Conservation (phyloP, 1,139 yeast species). For the Candida mesenterica region DNA sequence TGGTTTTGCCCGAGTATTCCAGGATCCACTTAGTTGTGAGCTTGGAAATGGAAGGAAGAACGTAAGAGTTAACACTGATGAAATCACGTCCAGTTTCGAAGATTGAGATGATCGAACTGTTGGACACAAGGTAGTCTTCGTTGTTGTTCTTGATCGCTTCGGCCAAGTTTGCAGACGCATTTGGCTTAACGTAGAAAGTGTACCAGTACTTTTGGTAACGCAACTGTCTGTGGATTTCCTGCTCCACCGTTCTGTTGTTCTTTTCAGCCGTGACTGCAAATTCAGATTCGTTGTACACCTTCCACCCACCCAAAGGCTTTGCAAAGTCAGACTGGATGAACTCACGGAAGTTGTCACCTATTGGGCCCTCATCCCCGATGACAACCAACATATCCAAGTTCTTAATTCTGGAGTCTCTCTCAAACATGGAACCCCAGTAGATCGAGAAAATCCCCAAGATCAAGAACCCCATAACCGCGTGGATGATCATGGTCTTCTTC, state of each 20-base stretch:
- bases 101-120: slow-evolving; percentile 22
- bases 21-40: slow-evolving; percentile 22
- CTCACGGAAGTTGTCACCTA: slow-evolving; percentile 28
- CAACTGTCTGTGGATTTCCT: slow-evolving; percentile 33
- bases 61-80: slow-evolving; percentile 26
- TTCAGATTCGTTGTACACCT: slow-evolving; percentile 15
- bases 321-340: slow-evolving; percentile 22
- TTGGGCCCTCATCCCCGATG: slow-evolving; percentile 36
- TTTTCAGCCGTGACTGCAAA: slow-evolving; percentile 19
- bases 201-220: slow-evolving; percentile 50
- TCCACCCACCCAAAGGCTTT: slow-evolving; percentile 21
- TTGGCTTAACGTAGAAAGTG: slow-evolving; percentile 38
- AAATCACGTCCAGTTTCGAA: slow-evolving; percentile 48
- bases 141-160: slow-evolving; percentile 29
- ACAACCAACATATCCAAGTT: slow-evolving; percentile 42
- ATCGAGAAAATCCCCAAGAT: slow-evolving; percentile 36
- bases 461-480: slow-evolving; percentile 24
- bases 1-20: slow-evolving; percentile 8
- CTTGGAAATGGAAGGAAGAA: slow-evolving; percentile 22
- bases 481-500: slow-evolving; percentile 13
- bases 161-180: slow-evolving; percentile 25
- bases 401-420: slow-evolving; percentile 25
- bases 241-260: slow-evolving; percentile 18
- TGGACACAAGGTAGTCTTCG: slow-evolving; percentile 25
- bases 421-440: slow-evolving; percentile 46